Evolutionary conservation across 208 protist genomes (phyloP).

Genomic region (Crithidia acanthocephali): DNA sequence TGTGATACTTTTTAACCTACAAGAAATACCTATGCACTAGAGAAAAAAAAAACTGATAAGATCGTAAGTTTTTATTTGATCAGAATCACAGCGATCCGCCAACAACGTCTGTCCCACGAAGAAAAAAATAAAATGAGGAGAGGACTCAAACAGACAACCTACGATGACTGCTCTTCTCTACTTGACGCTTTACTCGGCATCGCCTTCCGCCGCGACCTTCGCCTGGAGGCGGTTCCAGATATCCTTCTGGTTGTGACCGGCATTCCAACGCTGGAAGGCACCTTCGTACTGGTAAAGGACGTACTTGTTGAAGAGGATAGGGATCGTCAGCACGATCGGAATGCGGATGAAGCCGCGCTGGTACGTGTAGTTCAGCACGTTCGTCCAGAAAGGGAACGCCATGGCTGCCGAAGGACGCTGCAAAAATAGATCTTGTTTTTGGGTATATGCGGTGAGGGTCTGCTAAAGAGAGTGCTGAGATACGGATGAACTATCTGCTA

Average conservation of each 20-base stretch:
- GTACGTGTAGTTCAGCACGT: constrained; percentile 84
- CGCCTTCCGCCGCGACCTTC: constrained; percentile 64
- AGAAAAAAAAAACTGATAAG: constrained; percentile 14
- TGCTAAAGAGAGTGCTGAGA: too few relatives aligned
- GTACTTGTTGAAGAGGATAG: constrained; percentile 90
- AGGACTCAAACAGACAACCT: background rate
- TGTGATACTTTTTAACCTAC: constrained; percentile 9
- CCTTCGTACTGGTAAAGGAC: constrained; percentile 70
- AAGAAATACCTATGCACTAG: constrained; percentile 7
- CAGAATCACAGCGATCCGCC: constrained; percentile 4
- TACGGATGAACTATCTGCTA: too few relatives aligned
- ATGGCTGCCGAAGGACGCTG: too few relatives aligned
- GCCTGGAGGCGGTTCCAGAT: constrained; percentile 88
- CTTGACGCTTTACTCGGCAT: constrained; percentile 27
- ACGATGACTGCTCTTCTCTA: too few relatives aligned
- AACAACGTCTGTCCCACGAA: background rate
- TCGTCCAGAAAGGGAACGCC: constrained; percentile 77
- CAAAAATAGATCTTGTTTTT: background rate
- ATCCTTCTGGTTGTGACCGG: constrained; percentile 83
- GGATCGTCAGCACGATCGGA: constrained; percentile 73
- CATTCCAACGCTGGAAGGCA: constrained; percentile 78
- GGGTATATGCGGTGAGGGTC: background rate
- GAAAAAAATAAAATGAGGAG: background rate
- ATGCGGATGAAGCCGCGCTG: constrained; percentile 86
- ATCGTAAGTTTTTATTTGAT: constrained; percentile 6